Evolutionary conservation across 2,329 filamentous ascomycete genomes (phyloP), one percentile per base, ranked within the genome.

Genomic region (Neofusicoccum kwambonambiense): DNA sequence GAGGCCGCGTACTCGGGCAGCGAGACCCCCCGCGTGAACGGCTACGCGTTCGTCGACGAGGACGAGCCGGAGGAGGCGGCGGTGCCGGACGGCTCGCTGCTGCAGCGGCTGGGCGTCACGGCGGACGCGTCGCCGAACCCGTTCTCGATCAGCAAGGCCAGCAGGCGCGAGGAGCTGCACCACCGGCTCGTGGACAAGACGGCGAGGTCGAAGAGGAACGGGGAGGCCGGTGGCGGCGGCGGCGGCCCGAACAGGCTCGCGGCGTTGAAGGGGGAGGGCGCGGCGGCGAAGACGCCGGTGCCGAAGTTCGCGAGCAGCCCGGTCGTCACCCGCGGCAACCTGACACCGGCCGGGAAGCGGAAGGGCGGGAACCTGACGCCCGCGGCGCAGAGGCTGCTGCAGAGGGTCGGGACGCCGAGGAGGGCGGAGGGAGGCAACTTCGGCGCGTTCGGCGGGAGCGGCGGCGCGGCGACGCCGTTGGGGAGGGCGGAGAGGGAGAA

Each of bases 1-100:
- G 83, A 83, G 2, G 54, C 45, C 9, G 44, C 11, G 17, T 86
- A 82, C 66, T 82, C 82, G 1, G 90, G 89, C 15, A 85, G 84
- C 65, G 93, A 96, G 76, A 98, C 94, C 9, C 95, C 94, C 0
- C 86, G 92, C 2, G 91, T 98, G 0, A 96, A 96, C 68, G 95
- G 95, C 1, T 99, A 97, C 75, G 87, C 92, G 0, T 98, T 97
- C 77, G 93, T 99, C 41, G 93, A 56, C 31, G 47, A 51, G 17
- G 45, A 61, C 2, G 45, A 52, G 3, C 47, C 64, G 13, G 86
- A 89, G 27, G 86, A 87, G 12, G 88, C 92, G 69, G 75, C 80
- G 9, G 83, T 83, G 2, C 39, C 27, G 4, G 56, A 62, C 17
- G 85, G 81, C 66, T 0, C 85, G 91, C 2, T 99, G 97, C 76